Base-by-base conservation (phyloP, 805 yeast genomes). In the Nakazawaea pomicola region DNA sequence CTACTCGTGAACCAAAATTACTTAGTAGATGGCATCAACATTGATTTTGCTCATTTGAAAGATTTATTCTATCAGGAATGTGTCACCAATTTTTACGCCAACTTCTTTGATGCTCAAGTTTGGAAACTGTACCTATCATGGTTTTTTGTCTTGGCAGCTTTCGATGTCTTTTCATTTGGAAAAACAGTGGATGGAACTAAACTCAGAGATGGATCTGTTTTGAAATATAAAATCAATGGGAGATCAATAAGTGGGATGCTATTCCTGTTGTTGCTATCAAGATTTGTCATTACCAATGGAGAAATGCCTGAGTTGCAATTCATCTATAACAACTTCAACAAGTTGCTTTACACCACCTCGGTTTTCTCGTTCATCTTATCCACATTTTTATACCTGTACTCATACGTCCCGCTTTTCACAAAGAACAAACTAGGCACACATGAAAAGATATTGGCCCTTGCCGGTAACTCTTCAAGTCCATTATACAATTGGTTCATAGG, bases 401-500 rank as follows among this genome's bases (percentile, higher is more conserved):
- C 96, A 4, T 91, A 80, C 55, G 48, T 82, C 5, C 86, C 89
- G 11, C 60, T 78, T 29, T 45, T 60, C 48, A 53, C 25, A 52
- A 64, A 44, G 5, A 83, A 82, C 54, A 82, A 81, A 5, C 42
- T 52, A 4, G 74, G 71, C 0, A 75, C 80, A 1, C 67, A 65
- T 9, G 93, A 86, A 53, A 69, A 85, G 48, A 77, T 93, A 29
- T 68, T 93, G 39, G 90, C 97, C 0, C 60, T 74, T 29, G 93
- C 93, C 33, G 99, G 99, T 3, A 91, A 91, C 62, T 71, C 95
- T 0, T 85, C 87, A 0, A 79, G 75, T 49, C 50, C 62, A 0
- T 51, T 91, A 8, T 91, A 85, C 57, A 96, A 93, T 56, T 90
- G 96, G 97, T 93, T 89, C 56, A 89, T 93, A 57, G 99, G 99